phyloP scores from a whole-genome alignment of 306 rosid genomes.

The Prinsepia uniflora region DNA sequence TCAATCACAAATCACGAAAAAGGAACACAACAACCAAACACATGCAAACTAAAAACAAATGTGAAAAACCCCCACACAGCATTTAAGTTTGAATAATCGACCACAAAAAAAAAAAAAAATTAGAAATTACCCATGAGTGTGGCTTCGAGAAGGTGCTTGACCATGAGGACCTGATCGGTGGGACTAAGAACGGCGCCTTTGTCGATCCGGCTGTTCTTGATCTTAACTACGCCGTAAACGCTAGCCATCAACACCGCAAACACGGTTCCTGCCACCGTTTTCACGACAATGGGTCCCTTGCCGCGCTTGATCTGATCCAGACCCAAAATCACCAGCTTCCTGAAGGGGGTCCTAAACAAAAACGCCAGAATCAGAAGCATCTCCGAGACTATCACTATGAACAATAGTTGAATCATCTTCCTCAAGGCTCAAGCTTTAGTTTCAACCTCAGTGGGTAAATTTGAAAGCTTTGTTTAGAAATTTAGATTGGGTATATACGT shows the following conservation, averaged over 20 bases:
- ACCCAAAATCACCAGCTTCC: constrained; percentile 65
- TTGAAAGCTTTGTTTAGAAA: not conserved
- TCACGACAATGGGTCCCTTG: constrained; percentile 75
- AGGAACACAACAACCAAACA: not conserved
- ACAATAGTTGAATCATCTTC: constrained; percentile 66
- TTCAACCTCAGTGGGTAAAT: not conserved
- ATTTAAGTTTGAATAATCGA: not conserved
- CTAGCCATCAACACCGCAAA: constrained; percentile 45
- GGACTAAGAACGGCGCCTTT: constrained; percentile 49
- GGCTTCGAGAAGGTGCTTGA: constrained; percentile 74
- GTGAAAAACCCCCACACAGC: not conserved
- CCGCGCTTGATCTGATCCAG: constrained; percentile 84
- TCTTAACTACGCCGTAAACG: constrained; percentile 48
- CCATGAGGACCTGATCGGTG: constrained; percentile 96
- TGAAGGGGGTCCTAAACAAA: constrained; percentile 75
- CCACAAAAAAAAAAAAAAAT: not conserved
- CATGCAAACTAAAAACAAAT: not conserved
- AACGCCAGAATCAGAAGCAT: constrained; percentile 45
- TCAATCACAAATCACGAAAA: not conserved
- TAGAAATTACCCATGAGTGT: constrained; percentile 72
- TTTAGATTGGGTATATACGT: not conserved
- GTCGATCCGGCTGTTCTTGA: constrained; percentile 61
- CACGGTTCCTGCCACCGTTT: constrained; percentile 65
- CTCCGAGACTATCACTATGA: constrained; percentile 56
- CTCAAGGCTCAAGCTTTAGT: too few relatives aligned